Evolutionary conservation across 805 yeast genomes (phyloP).

Genomic region (Naumovozyma baii): DNA sequence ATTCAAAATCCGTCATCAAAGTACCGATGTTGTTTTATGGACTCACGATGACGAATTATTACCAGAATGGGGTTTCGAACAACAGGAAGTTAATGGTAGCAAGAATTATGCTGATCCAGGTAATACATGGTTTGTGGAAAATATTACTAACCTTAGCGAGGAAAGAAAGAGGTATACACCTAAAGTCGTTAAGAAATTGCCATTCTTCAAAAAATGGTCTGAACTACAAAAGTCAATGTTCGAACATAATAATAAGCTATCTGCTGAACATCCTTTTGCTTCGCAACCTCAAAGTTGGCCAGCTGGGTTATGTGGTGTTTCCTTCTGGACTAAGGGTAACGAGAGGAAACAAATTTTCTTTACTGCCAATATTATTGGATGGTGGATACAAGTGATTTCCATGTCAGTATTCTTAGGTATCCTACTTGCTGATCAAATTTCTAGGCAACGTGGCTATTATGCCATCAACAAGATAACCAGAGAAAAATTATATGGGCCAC

Average conservation of each 20-base stretch:
- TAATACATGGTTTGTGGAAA: constrained; percentile 70
- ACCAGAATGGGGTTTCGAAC: constrained; percentile 92
- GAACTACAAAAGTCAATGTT: constrained; percentile 87
- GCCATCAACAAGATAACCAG: constrained; percentile 54
- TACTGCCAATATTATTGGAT: constrained; percentile 82
- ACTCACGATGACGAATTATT: constrained; percentile 72
- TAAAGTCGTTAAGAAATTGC: constrained; percentile 47
- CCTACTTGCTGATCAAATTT: constrained; percentile 62
- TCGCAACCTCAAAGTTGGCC: constrained; percentile 93
- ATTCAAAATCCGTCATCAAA: constrained; percentile 68
- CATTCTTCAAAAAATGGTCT: constrained; percentile 80
- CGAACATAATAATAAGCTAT: constrained; percentile 77
- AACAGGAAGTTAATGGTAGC: constrained; percentile 92
- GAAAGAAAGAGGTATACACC: constrained; percentile 55
- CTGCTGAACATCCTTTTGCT: constrained; percentile 90
- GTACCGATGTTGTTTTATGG: constrained; percentile 89
- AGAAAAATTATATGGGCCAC: constrained; percentile 63
- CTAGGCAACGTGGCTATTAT: constrained; percentile 58
- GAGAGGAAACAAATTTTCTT: constrained; percentile 74
- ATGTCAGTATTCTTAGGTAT: constrained; percentile 56
- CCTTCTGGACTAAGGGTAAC: constrained; percentile 80
- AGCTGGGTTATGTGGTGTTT: constrained; percentile 76
- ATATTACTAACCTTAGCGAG: constrained; percentile 56
- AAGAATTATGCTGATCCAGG: constrained; percentile 61
- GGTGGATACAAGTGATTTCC: constrained; percentile 70